These are phyloP conservation scores for Crassisporium funariophilum DNA, from an alignment of 768 basidiomycete species.

Conservation along the genomic window DNA sequence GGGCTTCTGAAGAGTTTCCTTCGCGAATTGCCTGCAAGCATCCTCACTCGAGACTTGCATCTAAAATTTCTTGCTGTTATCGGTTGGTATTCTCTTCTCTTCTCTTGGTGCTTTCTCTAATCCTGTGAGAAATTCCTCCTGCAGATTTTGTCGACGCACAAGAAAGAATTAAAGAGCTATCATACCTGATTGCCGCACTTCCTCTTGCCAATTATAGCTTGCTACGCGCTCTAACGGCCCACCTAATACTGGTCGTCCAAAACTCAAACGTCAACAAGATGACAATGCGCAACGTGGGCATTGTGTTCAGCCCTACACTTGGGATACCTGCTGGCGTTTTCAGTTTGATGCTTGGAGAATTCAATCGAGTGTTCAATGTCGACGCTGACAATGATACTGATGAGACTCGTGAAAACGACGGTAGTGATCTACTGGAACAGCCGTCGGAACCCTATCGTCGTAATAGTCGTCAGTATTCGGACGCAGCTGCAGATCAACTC, in stretches of 20 bases:
- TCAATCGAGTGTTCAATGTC: conserved; percentile 92
- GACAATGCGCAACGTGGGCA: conserved; percentile 98
- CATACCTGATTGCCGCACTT: conserved; percentile 81
- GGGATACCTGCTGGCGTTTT: conserved; percentile 98
- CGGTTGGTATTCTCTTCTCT: conserved; percentile 54
- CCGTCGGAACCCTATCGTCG: conserved; percentile 54
- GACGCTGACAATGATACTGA: conserved; percentile 44
- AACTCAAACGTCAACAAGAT: conserved; percentile 93
- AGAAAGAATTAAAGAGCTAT: conserved; percentile 86
- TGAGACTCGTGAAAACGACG: conserved; percentile 29
- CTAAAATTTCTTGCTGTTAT: conserved; percentile 90
- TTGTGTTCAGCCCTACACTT: conserved; percentile 96
- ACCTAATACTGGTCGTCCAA: conserved; percentile 92
- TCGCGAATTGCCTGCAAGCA: conserved; percentile 90
- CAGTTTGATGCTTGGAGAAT: conserved; percentile 91
- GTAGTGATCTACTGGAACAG: conserved; percentile 29
- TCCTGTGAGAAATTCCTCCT: conserved; percentile 10
- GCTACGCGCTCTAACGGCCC: conserved; percentile 90
- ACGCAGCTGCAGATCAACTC: conserved; percentile 80
- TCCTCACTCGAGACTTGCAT: conserved; percentile 91
- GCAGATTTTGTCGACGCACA: conserved; percentile 87
- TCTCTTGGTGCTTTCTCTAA: no score
- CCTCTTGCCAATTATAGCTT: conserved; percentile 94
- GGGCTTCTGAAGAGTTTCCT: conserved; percentile 93
- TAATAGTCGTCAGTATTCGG: conserved; percentile 84